Base-by-base conservation (phyloP, 2,329 filamentous ascomycete genomes). In the Exophiala alcalophila region DNA sequence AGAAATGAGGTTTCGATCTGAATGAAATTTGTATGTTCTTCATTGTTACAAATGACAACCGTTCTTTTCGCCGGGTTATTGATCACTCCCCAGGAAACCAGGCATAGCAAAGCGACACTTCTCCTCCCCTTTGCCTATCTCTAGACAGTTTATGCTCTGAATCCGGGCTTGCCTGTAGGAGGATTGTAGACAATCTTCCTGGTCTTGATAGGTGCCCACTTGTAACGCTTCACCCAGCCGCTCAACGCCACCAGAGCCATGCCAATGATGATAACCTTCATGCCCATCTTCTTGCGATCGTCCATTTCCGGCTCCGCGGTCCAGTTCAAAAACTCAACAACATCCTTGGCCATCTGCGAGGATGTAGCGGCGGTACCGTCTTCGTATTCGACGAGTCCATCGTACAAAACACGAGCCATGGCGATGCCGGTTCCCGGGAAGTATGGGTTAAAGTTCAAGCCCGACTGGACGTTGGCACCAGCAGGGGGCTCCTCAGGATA, bases 401-500 rank as follows among this genome's bases (percentile, higher is more conserved):
- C 92, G 73, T 94, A 98, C 49, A 98, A 81, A 50, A 97, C 92
- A 81, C 92, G 91, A 60, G 84, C 91, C 92, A 98, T 98, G 62
- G 86, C 92, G 68, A 98, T 98, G 66, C 71, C 73, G 59, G 92
- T 97, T 65, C 92, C 92, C 45, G 92, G 92, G 83, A 98, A 98
- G 79, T 96, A 98, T 49, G 92, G 92, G 81, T 98, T 98, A 82
- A 98, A 98, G 83, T 97, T 96, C 71, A 98, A 83, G 63, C 92
- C 92, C 50, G 83, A 81, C 60, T 82, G 83, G 48, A 98, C 84
- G 60, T 78, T 73, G 52, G 86, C 89, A 65, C 92, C 92, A 37
- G 92, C 87, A 40, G 92, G 92, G 48, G 88, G 78, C 73, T 98
- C 92, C 58, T 98, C 92, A 49, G 92, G 92, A 72, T 98, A 98